Base-by-base conservation (phyloP, 2,329 filamentous ascomycete genomes). In the Mycosphaerella sp. region DNA sequence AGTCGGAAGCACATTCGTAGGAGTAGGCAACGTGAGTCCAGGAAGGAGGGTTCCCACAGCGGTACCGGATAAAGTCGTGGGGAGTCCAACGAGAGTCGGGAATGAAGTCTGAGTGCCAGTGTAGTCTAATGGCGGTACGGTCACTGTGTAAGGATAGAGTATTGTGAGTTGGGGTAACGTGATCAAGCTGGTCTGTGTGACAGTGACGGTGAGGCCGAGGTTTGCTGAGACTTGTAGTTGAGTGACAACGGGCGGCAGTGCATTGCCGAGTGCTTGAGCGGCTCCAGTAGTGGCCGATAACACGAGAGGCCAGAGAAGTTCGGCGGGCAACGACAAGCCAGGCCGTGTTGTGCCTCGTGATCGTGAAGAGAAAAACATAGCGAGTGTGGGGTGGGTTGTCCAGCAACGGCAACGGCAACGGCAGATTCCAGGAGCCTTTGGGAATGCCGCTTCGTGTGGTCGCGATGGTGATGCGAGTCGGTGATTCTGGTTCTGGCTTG, bases 391-490 rank as follows among this genome's bases (percentile, higher is more conserved):
- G 36, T 18, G 36, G 35, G 35, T 37, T 6, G 35, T 9, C 16
- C 10, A 16, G 39, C 39, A 41, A 50, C 47, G 44, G 54, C 41
- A 54, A n/a, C n/a, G n/a, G n/a, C n/a, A n/a, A n/a, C n/a, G n/a
- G n/a, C n/a, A n/a, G n/a, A n/a, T n/a, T n/a, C n/a, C n/a, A n/a
- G n/a, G n/a, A 52, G 25, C 44, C 50, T 21, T 40, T 37, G 4
- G 36, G 36, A 7, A 39, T 51, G 49, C 53, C 44, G 43, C 45
- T 36, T 41, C 45, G 52, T 43, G 49, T 50, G 41, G 56, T 58
- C 54, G 53, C 56, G 53, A 44, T 54, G 52, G 56, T 47, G 49
- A 58, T 58, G 51, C 42, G 46, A 32, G 35, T 28, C 41, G 25
- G 16, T 43, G 39, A 18, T 35, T 44, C n/a, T n/a, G n/a, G n/a